A percentile compares a stretch with the other conserved stretches of the same genome.
Conservation (phyloP, 306 rosid species). For the Arachis stenosperma region DNA sequence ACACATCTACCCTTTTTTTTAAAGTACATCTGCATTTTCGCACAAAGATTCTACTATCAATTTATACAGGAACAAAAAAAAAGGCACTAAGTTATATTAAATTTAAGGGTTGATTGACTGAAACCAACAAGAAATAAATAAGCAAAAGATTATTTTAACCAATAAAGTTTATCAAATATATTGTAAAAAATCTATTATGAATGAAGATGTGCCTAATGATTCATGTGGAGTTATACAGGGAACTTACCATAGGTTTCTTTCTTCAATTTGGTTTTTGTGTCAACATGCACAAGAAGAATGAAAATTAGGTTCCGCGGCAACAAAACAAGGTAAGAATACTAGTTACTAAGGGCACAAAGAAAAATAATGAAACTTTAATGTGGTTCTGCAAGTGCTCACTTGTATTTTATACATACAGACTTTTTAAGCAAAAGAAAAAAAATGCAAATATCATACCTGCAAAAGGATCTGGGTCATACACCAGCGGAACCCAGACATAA, state of each 20-base stretch:
- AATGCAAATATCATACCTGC: conserved; percentile 63
- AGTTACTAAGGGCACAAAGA: conserved; percentile 21
- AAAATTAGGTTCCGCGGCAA: conserved; percentile 52
- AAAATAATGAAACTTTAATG: background rate
- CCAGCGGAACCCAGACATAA: conserved; percentile 99
- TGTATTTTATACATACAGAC: background rate
- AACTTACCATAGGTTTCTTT: conserved; percentile 90
- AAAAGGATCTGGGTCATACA: conserved; percentile 97
- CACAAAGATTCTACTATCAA: conserved; percentile 6
- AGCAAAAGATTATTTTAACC: background rate
- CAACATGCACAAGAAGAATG: conserved; percentile 40
- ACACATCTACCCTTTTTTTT: background rate
- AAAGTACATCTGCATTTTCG: background rate
- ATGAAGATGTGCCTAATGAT: conserved; percentile 13
- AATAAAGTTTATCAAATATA: conserved; percentile 14
- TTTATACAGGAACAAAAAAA: background rate
- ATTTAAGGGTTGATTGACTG: conserved; percentile 14
- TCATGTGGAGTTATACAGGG: conserved; percentile 34
- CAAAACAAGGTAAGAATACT: conserved; percentile 44
- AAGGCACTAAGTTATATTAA: background rate
- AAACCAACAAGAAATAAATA: background rate
- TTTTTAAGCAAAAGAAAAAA: conserved; percentile 14
- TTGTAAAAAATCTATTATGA: conserved; percentile 15
- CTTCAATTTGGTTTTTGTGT: conserved; percentile 59
- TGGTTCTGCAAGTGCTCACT: background rate